Evolutionary conservation across 495 filamentous ascomycete genomes (phyloP).

Genomic region (Xylaria intraflava): DNA sequence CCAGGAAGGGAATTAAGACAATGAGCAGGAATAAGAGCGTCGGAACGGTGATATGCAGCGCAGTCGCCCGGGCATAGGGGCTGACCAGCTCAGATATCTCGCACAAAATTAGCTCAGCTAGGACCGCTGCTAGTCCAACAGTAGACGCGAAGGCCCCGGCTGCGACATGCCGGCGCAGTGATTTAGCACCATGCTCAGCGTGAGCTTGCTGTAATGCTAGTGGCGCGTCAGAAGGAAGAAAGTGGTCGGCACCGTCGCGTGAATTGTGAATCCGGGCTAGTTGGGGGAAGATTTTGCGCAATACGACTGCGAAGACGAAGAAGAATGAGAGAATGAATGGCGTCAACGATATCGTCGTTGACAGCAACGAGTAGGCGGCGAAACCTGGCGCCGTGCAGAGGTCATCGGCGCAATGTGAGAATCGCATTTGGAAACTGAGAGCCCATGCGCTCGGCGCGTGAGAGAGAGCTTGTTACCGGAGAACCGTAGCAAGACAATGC

Average conservation of each 20-base stretch:
- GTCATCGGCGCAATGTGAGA: conserved; percentile 28
- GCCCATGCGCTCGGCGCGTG: not conserved
- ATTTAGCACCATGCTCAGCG: conserved; percentile 42
- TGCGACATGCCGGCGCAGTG: conserved; percentile 46
- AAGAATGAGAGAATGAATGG: conserved; percentile 31
- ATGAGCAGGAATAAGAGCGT: conserved; percentile 60
- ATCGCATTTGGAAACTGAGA: conserved; percentile 16
- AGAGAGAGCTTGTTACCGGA: not conserved
- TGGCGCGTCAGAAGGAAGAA: conserved; percentile 48
- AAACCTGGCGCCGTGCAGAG: conserved; percentile 27
- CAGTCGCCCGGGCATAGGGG: conserved; percentile 52
- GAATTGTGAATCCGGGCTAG: conserved; percentile 47
- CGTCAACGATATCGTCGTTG: conserved; percentile 31
- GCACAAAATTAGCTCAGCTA: conserved; percentile 69
- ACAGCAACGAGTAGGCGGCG: conserved; percentile 19
- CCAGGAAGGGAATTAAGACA: conserved; percentile 61
- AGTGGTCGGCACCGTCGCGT: conserved; percentile 44
- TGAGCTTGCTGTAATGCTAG: conserved; percentile 41
- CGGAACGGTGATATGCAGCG: conserved; percentile 57
- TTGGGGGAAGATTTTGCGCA: conserved; percentile 57
- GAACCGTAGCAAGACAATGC: not conserved
- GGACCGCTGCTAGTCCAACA: conserved; percentile 62
- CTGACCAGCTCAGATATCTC: conserved; percentile 70
- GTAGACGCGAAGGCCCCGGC: conserved; percentile 62
- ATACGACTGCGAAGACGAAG: conserved; percentile 39